A percentile compares a stretch with the other conserved stretches of the same genome.
These are phyloP conservation scores for Chenopodium quinoa DNA, from an alignment of 148 eudicot genomes.

Conservation along the genomic window DNA sequence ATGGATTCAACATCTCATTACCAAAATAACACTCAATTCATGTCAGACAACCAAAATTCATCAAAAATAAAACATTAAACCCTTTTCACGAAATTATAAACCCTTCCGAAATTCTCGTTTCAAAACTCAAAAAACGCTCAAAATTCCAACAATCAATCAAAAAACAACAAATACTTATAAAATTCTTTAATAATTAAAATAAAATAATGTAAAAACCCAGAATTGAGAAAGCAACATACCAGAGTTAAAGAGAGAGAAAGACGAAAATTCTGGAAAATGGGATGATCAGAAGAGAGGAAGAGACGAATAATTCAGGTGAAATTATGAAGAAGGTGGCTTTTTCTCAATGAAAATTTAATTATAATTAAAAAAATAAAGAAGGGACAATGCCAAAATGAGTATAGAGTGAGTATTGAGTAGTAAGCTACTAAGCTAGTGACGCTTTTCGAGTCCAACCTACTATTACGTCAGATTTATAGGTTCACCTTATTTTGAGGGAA, in stretches of 20 bases:
- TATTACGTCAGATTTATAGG: too few species aligned
- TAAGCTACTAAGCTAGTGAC: too few species aligned
- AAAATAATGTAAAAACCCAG: not conserved
- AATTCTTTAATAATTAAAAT: too few species aligned
- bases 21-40: not conserved
- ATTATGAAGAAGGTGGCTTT: not conserved
- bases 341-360: not conserved
- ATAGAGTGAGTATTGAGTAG: too few species aligned
- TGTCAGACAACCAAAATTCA: not conserved
- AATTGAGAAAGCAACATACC: conserved; percentile 10
- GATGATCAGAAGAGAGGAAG: not conserved
- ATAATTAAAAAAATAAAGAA: too few species aligned
- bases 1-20: not conserved
- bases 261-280: not conserved
- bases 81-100: not conserved
- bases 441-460: too few species aligned
- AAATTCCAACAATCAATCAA: not conserved
- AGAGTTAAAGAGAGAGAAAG: conserved; percentile 4
- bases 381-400: too few species aligned
- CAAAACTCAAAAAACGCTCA: not conserved
- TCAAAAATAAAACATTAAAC: not conserved
- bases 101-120: not conserved
- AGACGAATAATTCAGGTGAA: too few species aligned
- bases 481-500: too few species aligned
- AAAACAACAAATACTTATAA: not conserved